Base-by-base conservation (phyloP, 768 basidiomycete genomes). In the Auriculariales sp. region DNA sequence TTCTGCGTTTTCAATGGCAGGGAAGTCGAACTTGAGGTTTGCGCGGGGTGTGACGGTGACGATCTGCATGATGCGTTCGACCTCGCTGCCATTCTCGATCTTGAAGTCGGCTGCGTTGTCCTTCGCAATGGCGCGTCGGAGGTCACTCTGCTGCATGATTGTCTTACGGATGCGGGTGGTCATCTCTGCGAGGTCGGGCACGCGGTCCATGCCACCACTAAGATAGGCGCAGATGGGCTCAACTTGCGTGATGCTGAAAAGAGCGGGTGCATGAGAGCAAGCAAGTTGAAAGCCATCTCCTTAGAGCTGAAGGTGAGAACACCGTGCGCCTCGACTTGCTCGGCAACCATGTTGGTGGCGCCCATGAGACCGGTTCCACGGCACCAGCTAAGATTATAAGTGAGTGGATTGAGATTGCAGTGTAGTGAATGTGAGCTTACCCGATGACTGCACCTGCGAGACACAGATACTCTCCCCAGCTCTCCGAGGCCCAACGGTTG, bases 391-490 rank as follows among this genome's bases (percentile, higher is more conserved):
- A 3, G 2, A 53, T 34, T 28, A 6, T 27, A 47, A 49, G 52
- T 49, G 50, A 45, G 57, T 25, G 55, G 34, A 33, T 47, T 27
- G 55, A 44, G 32, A 48, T 24, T 7, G 17, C 15, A 39, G 34
- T 45, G 9, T 67, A 17, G 31, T 24, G 29, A 32, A 28, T 19
- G 32, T 28, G n/a, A 31, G 59, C 83, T 54, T 65, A 88, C 90
- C 92, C 95, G 55, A 99, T 98, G 54, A 99, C 94, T 32, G 95
- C 94, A 46, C 95, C 95, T 42, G 93, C 93, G 49, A 99, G 76
- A 67, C 95, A 95, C 28, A 99, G 76, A 64, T 99, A 97, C 68
- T 97, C 93, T 52, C 94, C 94, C 95, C 95, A 99, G 64, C 88
- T 91, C 66, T 99, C 95, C 1, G 94, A 93, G 50, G 71, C 81